Evolutionary conservation across 345 rosid genomes (phyloP).

Genomic region (Arabidopsis suecica): DNA sequence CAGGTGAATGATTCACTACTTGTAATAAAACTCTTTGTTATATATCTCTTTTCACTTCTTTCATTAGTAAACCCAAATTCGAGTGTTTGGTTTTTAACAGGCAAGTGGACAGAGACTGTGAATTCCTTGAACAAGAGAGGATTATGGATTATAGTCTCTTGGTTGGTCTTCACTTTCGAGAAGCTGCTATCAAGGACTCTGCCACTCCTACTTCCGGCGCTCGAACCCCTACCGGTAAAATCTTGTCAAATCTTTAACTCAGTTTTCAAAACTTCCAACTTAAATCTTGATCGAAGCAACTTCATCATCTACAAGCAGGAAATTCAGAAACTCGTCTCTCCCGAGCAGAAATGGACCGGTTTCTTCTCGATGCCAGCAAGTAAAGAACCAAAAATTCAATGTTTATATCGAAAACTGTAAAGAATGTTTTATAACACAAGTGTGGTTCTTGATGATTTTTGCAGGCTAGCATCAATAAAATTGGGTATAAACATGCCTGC

Average conservation of each 20-base stretch:
- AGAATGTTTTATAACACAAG: background rate
- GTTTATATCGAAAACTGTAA: background rate
- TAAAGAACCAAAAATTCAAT: constrained; percentile 43
- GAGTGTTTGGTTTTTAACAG: constrained; percentile 49
- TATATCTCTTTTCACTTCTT: background rate
- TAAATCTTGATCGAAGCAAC: constrained; percentile 30
- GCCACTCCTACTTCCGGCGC: constrained; percentile 59
- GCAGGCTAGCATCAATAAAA: constrained; percentile 70
- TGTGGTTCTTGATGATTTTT: constrained; percentile 25
- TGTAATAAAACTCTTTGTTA: background rate
- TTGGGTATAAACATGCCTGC: constrained; percentile 83
- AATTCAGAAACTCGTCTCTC: constrained; percentile 63
- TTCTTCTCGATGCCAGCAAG: constrained; percentile 67
- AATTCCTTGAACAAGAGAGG: constrained; percentile 89
- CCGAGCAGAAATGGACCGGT: constrained; percentile 60
- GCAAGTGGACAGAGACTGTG: constrained; percentile 96
- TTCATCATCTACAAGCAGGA: constrained; percentile 51
- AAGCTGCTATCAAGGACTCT: constrained; percentile 52
- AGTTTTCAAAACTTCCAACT: constrained; percentile 20
- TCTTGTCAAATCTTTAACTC: constrained; percentile 31
- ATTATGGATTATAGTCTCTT: constrained; percentile 97
- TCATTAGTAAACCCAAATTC: background rate
- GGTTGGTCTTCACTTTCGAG: constrained; percentile 87
- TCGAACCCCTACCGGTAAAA: constrained; percentile 70
- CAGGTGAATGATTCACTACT: constrained; percentile 55